Evolutionary conservation across 2,329 filamentous ascomycete genomes (phyloP).

Genomic region (Trematosphaeria pertusa): DNA sequence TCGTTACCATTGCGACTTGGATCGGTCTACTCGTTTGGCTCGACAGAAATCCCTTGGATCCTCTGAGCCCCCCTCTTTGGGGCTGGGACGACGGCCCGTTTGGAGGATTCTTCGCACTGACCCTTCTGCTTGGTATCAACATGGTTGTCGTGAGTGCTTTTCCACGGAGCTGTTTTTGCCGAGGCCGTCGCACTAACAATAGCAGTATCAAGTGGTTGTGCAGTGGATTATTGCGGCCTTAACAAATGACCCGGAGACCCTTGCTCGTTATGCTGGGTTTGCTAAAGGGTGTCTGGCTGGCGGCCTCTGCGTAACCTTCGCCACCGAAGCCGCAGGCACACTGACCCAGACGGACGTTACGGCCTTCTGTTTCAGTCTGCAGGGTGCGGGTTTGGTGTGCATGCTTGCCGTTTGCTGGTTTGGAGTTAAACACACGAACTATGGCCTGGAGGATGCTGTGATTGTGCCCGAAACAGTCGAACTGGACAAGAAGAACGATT

Average conservation of each 20-base stretch:
- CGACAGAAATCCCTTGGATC: constrained; percentile 18
- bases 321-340: constrained; percentile 4
- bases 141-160: constrained; percentile 5
- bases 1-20: constrained; percentile 16
- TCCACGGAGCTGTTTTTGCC: too few relatives aligned
- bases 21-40: constrained; percentile 18
- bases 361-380: constrained; percentile 1
- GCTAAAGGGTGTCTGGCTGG: constrained; percentile 6
- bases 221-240: constrained; percentile 9
- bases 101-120: constrained; percentile 7
- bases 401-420: constrained; percentile 5
- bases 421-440: constrained; percentile 9
- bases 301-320: constrained; percentile 6
- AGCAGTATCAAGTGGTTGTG: constrained; percentile 5
- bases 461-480: background rate
- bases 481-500: background rate
- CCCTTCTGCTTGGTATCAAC: constrained; percentile 5
- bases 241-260: constrained; percentile 6
- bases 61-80: constrained; percentile 5
- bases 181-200: too few relatives aligned
- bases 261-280: constrained; percentile 8
- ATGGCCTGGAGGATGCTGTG: constrained; percentile 1
- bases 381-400: constrained; percentile 1
- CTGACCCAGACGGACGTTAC: constrained; percentile 5
- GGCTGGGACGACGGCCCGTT: background rate